Evolutionary conservation across 2,329 filamentous ascomycete species (phyloP).

Genomic region (Fusarium zealandicum): DNA sequence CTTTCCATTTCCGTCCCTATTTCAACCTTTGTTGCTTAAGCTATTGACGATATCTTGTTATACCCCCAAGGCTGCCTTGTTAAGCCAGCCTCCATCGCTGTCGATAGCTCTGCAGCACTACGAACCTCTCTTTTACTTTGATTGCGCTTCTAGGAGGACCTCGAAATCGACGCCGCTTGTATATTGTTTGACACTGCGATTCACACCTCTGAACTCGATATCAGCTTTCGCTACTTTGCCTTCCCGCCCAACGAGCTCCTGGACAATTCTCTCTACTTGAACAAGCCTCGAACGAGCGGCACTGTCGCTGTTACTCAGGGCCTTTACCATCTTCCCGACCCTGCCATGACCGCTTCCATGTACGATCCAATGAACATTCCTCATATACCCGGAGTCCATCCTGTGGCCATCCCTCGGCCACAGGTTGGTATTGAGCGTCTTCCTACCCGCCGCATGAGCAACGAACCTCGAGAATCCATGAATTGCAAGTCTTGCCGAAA

Average conservation of each 20-base stretch:
- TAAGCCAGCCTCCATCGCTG: conserved; percentile 14
- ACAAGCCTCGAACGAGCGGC: neutral
- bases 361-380: conserved; percentile 53
- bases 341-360: conserved; percentile 50
- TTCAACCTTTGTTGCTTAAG: conserved; percentile 26
- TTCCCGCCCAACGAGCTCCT: neutral
- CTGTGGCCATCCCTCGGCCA: conserved; percentile 71
- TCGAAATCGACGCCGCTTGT: conserved; percentile 12
- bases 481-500: conserved; percentile 96
- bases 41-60: conserved; percentile 23
- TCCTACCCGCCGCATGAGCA: conserved; percentile 72
- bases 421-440: conserved; percentile 84
- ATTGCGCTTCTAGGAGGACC: conserved; percentile 15
- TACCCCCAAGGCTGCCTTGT: conserved; percentile 9
- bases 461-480: conserved; percentile 87
- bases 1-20: conserved; percentile 30
- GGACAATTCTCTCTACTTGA: neutral
- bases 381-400: conserved; percentile 54
- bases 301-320: neutral
- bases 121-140: conserved; percentile 10
- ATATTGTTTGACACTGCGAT: conserved; percentile 5
- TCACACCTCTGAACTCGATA: conserved; percentile 4
- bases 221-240: neutral
- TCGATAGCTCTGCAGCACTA: conserved; percentile 18
- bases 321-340: conserved; percentile 4